Evolutionary conservation across 225 moss, liverwort and hornwort species (phyloP).

Genomic region (Polytrichum formosum): DNA sequence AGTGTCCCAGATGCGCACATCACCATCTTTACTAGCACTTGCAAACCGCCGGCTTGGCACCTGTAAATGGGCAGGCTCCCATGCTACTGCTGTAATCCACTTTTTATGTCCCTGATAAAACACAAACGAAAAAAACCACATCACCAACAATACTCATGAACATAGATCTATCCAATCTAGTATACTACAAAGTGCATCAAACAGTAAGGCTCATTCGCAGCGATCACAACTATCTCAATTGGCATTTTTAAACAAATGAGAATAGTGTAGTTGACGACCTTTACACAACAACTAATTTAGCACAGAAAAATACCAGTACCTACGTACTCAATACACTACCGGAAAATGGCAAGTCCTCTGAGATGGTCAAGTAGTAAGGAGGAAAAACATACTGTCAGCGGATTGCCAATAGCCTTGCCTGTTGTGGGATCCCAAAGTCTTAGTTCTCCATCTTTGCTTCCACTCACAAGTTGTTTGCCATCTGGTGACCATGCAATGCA

Average conservation of each 20-base stretch:
- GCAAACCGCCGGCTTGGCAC: conserved; percentile 89
- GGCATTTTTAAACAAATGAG: no score
- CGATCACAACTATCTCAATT: no score
- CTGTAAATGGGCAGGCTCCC: conserved; percentile 93
- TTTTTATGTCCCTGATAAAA: conserved; percentile 76
- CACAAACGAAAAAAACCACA: no score
- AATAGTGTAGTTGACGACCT: no score
- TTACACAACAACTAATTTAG: no score
- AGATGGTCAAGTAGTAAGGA: conserved; percentile 1
- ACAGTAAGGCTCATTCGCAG: no score
- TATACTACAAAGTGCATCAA: no score
- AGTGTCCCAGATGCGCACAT: conserved; percentile 88
- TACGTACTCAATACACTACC: no score
- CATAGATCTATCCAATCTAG: no score
- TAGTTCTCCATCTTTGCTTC: conserved; percentile 92
- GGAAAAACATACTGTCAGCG: conserved; percentile 63
- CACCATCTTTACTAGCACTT: conserved; percentile 94
- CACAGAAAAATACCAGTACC: no score
- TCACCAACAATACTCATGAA: no score
- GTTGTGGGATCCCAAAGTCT: conserved; percentile 89
- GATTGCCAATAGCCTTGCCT: conserved; percentile 72
- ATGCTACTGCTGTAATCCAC: conserved; percentile 92
- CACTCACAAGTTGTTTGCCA: conserved; percentile 88
- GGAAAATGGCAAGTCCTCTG: no score
- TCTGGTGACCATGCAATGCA: conserved; percentile 98